A percentile compares a stretch with the other conserved stretches of the same genome.
Conservation (phyloP, 441 rosid species). For the Mallotus repandus region DNA sequence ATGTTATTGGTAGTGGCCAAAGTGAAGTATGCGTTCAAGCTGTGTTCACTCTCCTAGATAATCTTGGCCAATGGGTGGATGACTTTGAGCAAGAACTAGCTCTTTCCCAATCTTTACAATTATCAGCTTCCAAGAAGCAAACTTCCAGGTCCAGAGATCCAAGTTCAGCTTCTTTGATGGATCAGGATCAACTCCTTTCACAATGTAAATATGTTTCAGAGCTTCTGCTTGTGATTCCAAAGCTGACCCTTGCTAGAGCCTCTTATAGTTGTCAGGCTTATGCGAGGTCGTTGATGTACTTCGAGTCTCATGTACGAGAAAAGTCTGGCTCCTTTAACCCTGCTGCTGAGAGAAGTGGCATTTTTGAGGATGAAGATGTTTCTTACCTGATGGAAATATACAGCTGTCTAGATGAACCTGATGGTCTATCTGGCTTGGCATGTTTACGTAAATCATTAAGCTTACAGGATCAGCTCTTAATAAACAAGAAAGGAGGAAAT, state of each 20-base stretch:
- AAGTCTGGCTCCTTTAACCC: slow-evolving; percentile 97
- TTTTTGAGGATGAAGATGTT: slow-evolving; percentile 90
- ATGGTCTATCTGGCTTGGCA: slow-evolving; percentile 94
- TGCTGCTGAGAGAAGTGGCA: slow-evolving; percentile 85
- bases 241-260: slow-evolving; percentile 90
- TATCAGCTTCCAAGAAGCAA: slow-evolving; percentile 64
- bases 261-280: slow-evolving; percentile 95
- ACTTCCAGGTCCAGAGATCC: slow-evolving; percentile 63
- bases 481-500: slow-evolving; percentile 91
- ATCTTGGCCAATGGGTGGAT: slow-evolving; percentile 99
- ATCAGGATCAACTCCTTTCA: slow-evolving; percentile 74
- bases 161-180: slow-evolving; percentile 42
- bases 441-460: slow-evolving; percentile 79
- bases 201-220: slow-evolving; percentile 92
- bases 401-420: slow-evolving; percentile 95
- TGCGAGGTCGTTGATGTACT: slow-evolving; percentile 98
- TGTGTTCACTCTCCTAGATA: slow-evolving; percentile 96
- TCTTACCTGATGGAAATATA: slow-evolving; percentile 97
- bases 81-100: slow-evolving; percentile 89
- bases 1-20: slow-evolving; percentile 62
- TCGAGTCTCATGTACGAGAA: slow-evolving; percentile 87
- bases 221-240: slow-evolving; percentile 85
- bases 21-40: slow-evolving; percentile 98
- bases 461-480: slow-evolving; percentile 89
- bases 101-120: slow-evolving; percentile 64